Evolutionary conservation across 148 eudicot genomes (phyloP), one percentile per base, ranked within the genome.

Genomic region (Vaccinium vitisidaea): DNA sequence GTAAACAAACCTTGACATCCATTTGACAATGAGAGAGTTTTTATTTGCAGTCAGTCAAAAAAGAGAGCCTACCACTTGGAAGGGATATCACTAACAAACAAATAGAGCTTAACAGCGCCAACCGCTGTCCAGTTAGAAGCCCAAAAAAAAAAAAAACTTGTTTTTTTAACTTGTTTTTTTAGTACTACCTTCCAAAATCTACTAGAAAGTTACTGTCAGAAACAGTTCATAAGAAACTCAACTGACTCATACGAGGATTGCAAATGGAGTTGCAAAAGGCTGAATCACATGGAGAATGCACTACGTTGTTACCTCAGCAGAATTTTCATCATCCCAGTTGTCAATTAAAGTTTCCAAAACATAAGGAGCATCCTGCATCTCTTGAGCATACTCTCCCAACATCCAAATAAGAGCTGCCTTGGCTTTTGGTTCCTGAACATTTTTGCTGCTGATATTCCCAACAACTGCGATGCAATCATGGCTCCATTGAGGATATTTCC

Each of bases 321-420:
- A 97, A 86, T 87, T 86, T 89, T 97, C 99, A 88, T 97, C 99
- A 79, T 97, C 99, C 99, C 98, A 95, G 84, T 90, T 90, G 84
- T 97, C 99, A 71, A 93, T 86, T 78, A 95, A 85, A 87, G 95
- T 87, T 84, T 97, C 98, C 88, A 97, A 86, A 75, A 90, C 90
- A 86, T 97, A 97, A 25, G 99, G 99, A 90, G 98, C 97, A 87
- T 97, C 99, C 63, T 92, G 95, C 99, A 97, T 93, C 82, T 95
- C 99, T 85, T 95, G 93, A 80, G 98, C 96, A 94, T 97, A 97
- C 86, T 97, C 98, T 81, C 99, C 99, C 83, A 97, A 90, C 99
- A 97, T 97, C 99, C 99, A 97, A 87, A 97, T 95, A 85, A 97
- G 98, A 87, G 99, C 99, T 32, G 99, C 98, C 90, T 97, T 97